Conservation (phyloP, 2,329 filamentous ascomycete species). For the Aspergillus quadricinctus region DNA sequence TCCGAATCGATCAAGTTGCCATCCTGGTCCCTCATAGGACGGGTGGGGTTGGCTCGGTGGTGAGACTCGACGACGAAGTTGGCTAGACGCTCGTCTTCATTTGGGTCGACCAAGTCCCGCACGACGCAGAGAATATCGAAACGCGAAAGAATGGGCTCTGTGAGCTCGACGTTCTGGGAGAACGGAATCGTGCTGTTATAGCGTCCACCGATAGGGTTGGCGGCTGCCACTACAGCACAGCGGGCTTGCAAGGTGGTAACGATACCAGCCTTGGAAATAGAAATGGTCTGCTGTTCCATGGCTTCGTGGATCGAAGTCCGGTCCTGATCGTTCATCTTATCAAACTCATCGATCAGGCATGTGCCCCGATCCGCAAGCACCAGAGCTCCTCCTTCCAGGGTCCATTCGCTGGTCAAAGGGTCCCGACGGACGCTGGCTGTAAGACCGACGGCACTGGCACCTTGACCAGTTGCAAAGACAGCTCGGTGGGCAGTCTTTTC, state of each 20-base stretch:
- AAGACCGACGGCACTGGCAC: constrained; percentile 93
- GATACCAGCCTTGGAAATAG: constrained; percentile 97
- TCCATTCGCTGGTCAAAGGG: constrained; percentile 95
- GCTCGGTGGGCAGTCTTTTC: constrained; percentile 96
- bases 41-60: constrained; percentile 74
- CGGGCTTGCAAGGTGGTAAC: constrained; percentile 95
- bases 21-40: constrained; percentile 46
- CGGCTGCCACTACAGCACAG: constrained; percentile 92
- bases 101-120: constrained; percentile 87
- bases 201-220: constrained; percentile 91
- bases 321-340: constrained; percentile 99
- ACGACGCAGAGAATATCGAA: constrained; percentile 98
- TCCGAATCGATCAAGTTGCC: constrained; percentile 43
- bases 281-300: constrained; percentile 99
- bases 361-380: constrained; percentile 93
- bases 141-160: constrained; percentile 93
- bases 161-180: constrained; percentile 92
- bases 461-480: constrained; percentile 96
- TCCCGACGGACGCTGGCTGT: constrained; percentile 95
- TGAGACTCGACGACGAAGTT: constrained; percentile 94
- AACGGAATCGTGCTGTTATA: constrained; percentile 97
- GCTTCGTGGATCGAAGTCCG: constrained; percentile 98
- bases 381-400: constrained; percentile 88
- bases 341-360: constrained; percentile 96
- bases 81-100: constrained; percentile 86